Percentiles rank a stretch among this genome's conserved stretches.
phyloP scores from a whole-genome alignment of 441 rosid species.

The Metrosideros polymorpha region DNA sequence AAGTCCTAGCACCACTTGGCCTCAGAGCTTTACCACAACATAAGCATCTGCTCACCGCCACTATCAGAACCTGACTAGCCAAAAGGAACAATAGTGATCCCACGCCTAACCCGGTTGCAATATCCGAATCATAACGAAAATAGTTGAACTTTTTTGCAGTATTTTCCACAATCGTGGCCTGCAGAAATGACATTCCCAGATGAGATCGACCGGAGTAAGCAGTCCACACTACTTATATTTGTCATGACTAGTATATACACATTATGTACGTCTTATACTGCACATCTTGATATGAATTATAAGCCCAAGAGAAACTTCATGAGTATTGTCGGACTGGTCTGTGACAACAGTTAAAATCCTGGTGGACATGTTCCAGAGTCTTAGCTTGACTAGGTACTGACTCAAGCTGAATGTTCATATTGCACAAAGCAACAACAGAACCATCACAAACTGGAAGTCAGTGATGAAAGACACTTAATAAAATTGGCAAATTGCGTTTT shows the following conservation, averaged over 20 bases:
- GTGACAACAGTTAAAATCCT: neutral
- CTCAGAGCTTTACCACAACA: constrained; percentile 69
- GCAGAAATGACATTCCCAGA: constrained; percentile 3
- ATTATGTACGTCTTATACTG: neutral
- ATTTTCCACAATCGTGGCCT: constrained; percentile 27
- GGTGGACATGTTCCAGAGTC: neutral
- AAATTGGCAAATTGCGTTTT: neutral
- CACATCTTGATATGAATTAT: neutral
- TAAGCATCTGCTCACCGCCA: constrained; percentile 61
- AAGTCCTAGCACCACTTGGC: constrained; percentile 69
- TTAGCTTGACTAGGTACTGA: neutral
- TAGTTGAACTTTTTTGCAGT: constrained; percentile 17
- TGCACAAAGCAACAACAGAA: neutral
- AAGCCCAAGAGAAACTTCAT: neutral
- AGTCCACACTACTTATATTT: neutral
- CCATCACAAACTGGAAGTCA: neutral
- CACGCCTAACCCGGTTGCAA: constrained; percentile 65
- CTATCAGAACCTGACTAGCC: constrained; percentile 51
- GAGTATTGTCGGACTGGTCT: neutral
- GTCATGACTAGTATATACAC: neutral
- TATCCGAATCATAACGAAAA: constrained; percentile 69
- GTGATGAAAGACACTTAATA: neutral
- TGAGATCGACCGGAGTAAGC: neutral
- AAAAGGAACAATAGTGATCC: constrained; percentile 56
- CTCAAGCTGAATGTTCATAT: neutral